Base-by-base conservation (phyloP, 352 stramenopile genomes). In the Phytophthora agathidicida region DNA sequence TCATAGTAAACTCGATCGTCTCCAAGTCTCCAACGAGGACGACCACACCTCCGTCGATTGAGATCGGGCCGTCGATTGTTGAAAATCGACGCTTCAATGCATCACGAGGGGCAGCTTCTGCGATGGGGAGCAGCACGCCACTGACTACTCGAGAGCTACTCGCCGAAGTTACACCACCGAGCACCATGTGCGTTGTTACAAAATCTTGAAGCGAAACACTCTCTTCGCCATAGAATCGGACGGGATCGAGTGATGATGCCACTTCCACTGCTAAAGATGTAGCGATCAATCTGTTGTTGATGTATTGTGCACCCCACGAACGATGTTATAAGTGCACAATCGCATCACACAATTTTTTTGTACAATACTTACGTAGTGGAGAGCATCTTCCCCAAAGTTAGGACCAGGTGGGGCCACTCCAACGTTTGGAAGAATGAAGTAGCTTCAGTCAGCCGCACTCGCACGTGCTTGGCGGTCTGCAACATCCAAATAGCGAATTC, bases 401-500 rank as follows among this genome's bases (percentile, higher is more conserved):
- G 45, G 17, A 72, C 43, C 31, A 68, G 57, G 7, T 26, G 27
- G 5, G 31, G 8, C 37, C 45, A 55, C 22, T 14, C 3, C 27
- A 68, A 14, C 28, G 11, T 37, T 16, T 45, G n/a, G 32, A 68
- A 64, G 0, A 27, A 52, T 49, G 63, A 45, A 11, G 57, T 7
- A 3, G 42, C 44, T 54, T 72, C 63, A 38, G n/a, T 13, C 1
- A 63, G 32, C 13, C 49, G 28, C 0, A 72, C 2, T 51, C 63
- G 44, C 63, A 72, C 68, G 20, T 32, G 14, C 14, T 60, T 64
- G 5, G 44, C 44, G n/a, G 50, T 64, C 63, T 72, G 45, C 26
- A 58, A 8, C 27, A 38, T 1, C 3, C 19, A 42, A 41, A 32
- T 2, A 33, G 13, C 14, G 24, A 35, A 27, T 17, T 23, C 28